Conservation (phyloP, 345 rosid genomes). For the Mercurialis annua region DNA sequence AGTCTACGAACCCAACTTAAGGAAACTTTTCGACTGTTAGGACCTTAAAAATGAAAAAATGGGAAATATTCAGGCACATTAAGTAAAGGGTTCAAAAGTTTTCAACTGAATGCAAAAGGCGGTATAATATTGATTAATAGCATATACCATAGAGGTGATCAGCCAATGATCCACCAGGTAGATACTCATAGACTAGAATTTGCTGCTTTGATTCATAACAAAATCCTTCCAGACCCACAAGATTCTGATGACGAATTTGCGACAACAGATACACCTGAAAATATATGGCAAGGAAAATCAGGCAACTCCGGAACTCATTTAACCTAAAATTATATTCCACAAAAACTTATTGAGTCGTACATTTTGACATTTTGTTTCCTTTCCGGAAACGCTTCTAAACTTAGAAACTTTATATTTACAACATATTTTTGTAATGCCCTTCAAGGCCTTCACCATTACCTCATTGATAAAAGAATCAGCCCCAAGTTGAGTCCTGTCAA, state of each 20-base stretch:
- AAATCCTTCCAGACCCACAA: slow-evolving; percentile 82
- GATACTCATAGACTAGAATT: slow-evolving; percentile 84
- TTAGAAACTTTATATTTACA: no score
- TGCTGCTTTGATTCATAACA: slow-evolving; percentile 79
- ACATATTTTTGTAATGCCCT: no score
- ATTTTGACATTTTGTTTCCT: no score
- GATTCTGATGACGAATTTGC: slow-evolving; percentile 76
- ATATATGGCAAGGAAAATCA: not conserved
- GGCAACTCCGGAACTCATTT: not conserved
- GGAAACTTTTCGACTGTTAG: slow-evolving; percentile 46
- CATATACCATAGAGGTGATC: slow-evolving; percentile 77
- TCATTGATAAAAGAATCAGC: slow-evolving; percentile 92
- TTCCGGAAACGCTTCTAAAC: no score
- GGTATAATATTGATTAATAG: not conserved
- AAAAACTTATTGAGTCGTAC: no score
- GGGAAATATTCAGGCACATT: slow-evolving; percentile 2
- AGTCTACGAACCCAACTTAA: slow-evolving; percentile 90
- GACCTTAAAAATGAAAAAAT: slow-evolving; percentile 37
- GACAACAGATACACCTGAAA: slow-evolving; percentile 74
- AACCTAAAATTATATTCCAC: no score
- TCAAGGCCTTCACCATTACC: no score
- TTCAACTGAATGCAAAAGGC: not conserved
- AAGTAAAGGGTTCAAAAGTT: not conserved
- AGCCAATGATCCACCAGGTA: slow-evolving; percentile 80
- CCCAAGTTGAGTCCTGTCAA: slow-evolving; percentile 77